phyloP scores from a whole-genome alignment of 2,329 filamentous ascomycete genomes.

The Harringtonia lauricola region DNA sequence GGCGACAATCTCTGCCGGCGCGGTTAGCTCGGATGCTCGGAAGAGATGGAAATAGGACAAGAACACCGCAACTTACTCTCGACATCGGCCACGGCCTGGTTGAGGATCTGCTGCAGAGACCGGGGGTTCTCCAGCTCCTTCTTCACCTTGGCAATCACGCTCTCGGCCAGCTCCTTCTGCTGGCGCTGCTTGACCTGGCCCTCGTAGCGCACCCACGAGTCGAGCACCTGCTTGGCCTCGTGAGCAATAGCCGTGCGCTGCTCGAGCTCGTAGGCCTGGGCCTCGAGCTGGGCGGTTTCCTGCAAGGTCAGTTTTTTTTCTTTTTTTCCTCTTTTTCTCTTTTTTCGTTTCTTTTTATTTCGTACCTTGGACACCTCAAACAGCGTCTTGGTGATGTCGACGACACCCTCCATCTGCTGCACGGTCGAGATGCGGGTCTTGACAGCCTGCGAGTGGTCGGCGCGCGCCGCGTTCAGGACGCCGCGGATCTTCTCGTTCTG shows the following conservation, averaged over 20 bases:
- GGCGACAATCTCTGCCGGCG: slow-evolving; percentile 44
- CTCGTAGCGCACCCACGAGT: slow-evolving; percentile 99
- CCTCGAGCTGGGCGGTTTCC: slow-evolving; percentile 96
- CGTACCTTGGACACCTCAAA: slow-evolving; percentile 95
- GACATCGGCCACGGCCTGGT: slow-evolving; percentile 91
- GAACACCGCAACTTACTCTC: slow-evolving; percentile 57
- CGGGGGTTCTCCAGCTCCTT: slow-evolving; percentile 99
- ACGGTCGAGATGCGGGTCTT: slow-evolving; percentile 91
- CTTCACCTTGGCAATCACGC: slow-evolving; percentile 91
- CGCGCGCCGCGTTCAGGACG: slow-evolving; percentile 88
- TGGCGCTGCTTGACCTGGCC: slow-evolving; percentile 97
- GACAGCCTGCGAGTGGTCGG: slow-evolving; percentile 91
- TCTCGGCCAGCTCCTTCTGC: slow-evolving; percentile 89
- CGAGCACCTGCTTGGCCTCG: slow-evolving; percentile 91
- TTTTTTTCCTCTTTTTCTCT: slow-evolving; percentile 6
- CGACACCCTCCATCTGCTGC: slow-evolving; percentile 85
- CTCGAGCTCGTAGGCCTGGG: slow-evolving; percentile 93
- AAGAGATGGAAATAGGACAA: not conserved
- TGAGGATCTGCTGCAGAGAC: slow-evolving; percentile 91
- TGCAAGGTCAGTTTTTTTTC: slow-evolving; percentile 24
- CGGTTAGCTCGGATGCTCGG: slow-evolving; percentile 12
- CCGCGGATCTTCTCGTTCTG: slow-evolving; percentile 89
- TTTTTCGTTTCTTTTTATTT: not conserved
- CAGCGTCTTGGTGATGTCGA: slow-evolving; percentile 92
- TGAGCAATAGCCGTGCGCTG: slow-evolving; percentile 84